These are phyloP conservation scores for Pythium insidiosum DNA, from an alignment of 352 stramenopile species.

Conservation along the genomic window DNA sequence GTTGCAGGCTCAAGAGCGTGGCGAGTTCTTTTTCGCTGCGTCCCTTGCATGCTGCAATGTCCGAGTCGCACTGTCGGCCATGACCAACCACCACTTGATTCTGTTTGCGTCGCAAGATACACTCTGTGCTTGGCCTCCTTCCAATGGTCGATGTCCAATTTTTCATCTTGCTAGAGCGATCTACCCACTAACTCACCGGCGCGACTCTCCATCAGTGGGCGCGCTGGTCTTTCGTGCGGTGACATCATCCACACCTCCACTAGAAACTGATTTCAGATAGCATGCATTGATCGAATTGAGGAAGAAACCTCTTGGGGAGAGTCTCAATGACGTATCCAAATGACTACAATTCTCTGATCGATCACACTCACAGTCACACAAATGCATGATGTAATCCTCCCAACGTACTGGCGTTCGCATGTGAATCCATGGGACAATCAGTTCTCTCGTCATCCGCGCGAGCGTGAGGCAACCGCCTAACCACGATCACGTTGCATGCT, in stretches of 20 bases:
- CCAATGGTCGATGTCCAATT: conserved; percentile 78
- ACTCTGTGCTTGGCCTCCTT: conserved; percentile 79
- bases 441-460: no score
- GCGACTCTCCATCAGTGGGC: conserved; percentile 34
- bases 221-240: conserved; percentile 75
- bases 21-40: no score
- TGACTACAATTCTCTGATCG: conserved; percentile 89
- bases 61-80: no score
- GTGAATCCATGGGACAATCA: no score
- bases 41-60: no score
- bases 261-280: neutral
- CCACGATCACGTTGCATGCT: no score
- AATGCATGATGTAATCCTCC: no score
- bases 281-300: conserved; percentile 47
- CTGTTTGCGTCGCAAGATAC: conserved; percentile 53
- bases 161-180: conserved; percentile 69
- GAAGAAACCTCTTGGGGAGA: conserved; percentile 68
- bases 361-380: no score
- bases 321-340: conserved; percentile 64
- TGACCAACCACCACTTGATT: no score
- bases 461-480: no score
- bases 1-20: no score
- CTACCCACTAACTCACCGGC: conserved; percentile 69
- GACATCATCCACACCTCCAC: conserved; percentile 23
- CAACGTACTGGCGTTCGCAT: no score